Evolutionary conservation across 257 asterid species (phyloP).

Genomic region (Fraxinus anomala): DNA sequence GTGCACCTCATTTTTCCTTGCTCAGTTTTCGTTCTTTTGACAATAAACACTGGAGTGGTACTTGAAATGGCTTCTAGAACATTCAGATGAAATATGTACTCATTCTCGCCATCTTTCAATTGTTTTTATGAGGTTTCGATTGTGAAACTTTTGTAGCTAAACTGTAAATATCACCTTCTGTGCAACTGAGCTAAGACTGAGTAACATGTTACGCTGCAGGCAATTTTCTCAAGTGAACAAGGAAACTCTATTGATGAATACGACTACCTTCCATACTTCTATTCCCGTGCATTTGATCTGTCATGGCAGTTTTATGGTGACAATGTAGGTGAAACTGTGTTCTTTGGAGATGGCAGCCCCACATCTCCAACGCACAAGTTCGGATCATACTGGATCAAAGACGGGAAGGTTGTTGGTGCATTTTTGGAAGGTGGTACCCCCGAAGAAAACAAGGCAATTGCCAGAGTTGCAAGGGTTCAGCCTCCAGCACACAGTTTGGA

Average conservation of each 20-base stretch:
- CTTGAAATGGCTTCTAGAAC: too few species aligned
- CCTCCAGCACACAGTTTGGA: constrained; percentile 65
- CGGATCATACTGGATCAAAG: constrained; percentile 86
- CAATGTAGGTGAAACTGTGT: constrained; percentile 75
- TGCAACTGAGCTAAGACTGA: constrained; percentile 7
- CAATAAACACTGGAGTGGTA: too few species aligned
- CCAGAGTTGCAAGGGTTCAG: constrained; percentile 76
- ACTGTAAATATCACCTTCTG: neutral
- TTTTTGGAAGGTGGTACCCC: constrained; percentile 92
- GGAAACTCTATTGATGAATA: constrained; percentile 68
- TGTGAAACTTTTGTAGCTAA: too few species aligned
- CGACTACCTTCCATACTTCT: constrained; percentile 90
- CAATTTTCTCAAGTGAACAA: constrained; percentile 66
- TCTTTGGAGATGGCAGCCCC: constrained; percentile 75
- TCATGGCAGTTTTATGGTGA: constrained; percentile 98
- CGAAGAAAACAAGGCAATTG: constrained; percentile 82
- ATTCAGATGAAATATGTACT: too few species aligned
- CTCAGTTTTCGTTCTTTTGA: too few species aligned
- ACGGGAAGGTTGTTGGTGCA: constrained; percentile 78
- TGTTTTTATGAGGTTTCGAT: too few species aligned
- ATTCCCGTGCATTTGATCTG: constrained; percentile 84
- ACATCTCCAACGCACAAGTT: constrained; percentile 75
- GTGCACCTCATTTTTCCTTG: too few species aligned
- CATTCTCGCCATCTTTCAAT: too few species aligned
- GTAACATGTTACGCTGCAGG: constrained; percentile 45